Evolutionary conservation across 257 asterid species (phyloP).

Genomic region (Nicotiana tabacum): DNA sequence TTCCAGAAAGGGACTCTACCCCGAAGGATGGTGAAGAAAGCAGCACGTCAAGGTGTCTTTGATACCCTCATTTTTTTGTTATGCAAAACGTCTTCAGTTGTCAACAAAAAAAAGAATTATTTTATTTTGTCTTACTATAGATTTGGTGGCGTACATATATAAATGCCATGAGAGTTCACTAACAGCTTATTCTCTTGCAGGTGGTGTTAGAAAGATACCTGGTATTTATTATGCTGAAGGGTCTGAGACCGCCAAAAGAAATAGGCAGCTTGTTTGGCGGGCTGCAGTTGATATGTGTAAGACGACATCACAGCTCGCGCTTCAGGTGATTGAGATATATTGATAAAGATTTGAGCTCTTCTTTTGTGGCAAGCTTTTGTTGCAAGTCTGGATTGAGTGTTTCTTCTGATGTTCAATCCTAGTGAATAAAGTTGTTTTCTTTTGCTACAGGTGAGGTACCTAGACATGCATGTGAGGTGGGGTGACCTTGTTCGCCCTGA

Average conservation of each 20-base stretch:
- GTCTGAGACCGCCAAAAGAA: slow-evolving; percentile 50
- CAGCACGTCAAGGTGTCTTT: slow-evolving; percentile 61
- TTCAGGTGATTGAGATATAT: slow-evolving; percentile 46
- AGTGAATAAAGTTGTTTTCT: not conserved
- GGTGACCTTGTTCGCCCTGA: slow-evolving; percentile 68
- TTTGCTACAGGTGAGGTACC: slow-evolving; percentile 66
- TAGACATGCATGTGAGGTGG: slow-evolving; percentile 76
- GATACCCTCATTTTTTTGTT: slow-evolving; percentile 7
- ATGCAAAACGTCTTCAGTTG: not conserved
- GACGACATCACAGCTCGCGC: slow-evolving; percentile 69
- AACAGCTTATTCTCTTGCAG: slow-evolving; percentile 33
- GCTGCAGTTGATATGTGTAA: slow-evolving; percentile 77
- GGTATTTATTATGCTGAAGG: slow-evolving; percentile 58
- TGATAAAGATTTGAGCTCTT: slow-evolving; percentile 7
- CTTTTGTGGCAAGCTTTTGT: slow-evolving; percentile 7
- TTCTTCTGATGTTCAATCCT: slow-evolving; percentile 7
- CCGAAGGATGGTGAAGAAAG: slow-evolving; percentile 36
- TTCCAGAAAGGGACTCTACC: slow-evolving; percentile 63
- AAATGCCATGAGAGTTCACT: not conserved
- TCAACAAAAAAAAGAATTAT: not conserved
- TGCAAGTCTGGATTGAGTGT: not conserved
- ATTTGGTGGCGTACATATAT: not conserved
- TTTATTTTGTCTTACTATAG: not conserved
- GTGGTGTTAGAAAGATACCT: slow-evolving; percentile 56
- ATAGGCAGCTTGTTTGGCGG: slow-evolving; percentile 70